Percentiles rank a stretch among this genome's conserved stretches.
Evolutionary conservation across 202 grass and related monocot species (phyloP).

Genomic region (Setaria italica): DNA sequence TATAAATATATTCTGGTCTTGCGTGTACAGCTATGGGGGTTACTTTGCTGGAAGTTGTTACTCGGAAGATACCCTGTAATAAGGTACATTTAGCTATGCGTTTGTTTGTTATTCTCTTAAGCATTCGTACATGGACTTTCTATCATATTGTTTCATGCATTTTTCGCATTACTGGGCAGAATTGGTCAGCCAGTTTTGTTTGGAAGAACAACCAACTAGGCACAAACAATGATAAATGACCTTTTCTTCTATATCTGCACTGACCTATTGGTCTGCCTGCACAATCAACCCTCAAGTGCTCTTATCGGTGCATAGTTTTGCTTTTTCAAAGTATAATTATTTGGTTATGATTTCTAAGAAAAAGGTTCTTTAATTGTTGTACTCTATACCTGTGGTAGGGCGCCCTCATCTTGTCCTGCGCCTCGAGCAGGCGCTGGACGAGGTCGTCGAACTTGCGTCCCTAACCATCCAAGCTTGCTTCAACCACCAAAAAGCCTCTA

Average conservation of each 20-base stretch:
- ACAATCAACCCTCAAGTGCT: neutral
- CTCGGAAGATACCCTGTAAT: conserved; percentile 86
- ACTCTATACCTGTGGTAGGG: conserved; percentile 63
- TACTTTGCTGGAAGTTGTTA: conserved; percentile 80
- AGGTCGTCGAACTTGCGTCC: conserved; percentile 54
- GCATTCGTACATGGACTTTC: too few species aligned
- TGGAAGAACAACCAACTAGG: neutral
- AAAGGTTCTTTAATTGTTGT: neutral
- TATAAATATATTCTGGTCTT: conserved; percentile 62
- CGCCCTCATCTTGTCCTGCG: conserved; percentile 55
- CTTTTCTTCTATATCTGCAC: neutral
- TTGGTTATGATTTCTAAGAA: neutral
- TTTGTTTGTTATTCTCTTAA: neutral
- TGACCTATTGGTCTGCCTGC: neutral
- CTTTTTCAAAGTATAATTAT: neutral
- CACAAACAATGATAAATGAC: neutral
- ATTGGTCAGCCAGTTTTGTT: neutral
- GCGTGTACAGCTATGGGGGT: conserved; percentile 84
- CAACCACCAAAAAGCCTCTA: too few species aligned
- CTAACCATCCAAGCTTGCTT: too few species aligned
- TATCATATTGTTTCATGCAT: neutral
- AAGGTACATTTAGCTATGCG: conserved; percentile 51
- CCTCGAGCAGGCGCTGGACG: conserved; percentile 37
- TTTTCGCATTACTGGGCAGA: neutral
- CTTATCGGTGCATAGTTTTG: neutral